A percentile compares a stretch with the other conserved stretches of the same genome.
Conservation (phyloP, 208 protist genomes). For the Acanthamoeba royreba region DNA sequence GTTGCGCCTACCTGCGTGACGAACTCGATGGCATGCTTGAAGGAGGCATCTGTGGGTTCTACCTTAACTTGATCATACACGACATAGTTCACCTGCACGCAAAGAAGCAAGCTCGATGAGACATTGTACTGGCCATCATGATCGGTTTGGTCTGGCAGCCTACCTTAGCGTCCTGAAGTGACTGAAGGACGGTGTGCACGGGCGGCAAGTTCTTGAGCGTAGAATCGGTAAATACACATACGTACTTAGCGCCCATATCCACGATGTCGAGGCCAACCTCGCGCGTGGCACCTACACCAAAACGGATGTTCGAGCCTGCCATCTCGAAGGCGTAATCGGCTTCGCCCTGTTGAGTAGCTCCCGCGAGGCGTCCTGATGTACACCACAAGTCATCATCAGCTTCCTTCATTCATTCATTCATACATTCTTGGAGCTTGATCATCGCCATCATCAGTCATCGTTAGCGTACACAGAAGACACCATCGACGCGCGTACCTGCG, state of each 20-base stretch:
- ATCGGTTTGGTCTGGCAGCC: background rate
- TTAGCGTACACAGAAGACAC: too few relatives aligned
- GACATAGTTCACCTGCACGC: background rate
- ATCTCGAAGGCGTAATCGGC: constrained; percentile 61
- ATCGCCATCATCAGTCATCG: too few relatives aligned
- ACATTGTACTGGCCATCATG: background rate
- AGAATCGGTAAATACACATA: background rate
- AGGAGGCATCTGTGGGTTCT: constrained; percentile 62
- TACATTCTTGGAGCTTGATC: background rate
- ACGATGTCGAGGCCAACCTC: constrained; percentile 55
- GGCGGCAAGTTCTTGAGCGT: background rate
- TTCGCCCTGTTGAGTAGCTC: too few relatives aligned
- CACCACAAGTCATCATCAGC: background rate
- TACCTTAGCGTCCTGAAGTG: constrained; percentile 42
- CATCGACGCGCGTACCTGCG: background rate
- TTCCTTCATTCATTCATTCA: background rate
- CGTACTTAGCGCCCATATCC: constrained; percentile 26
- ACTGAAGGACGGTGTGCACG: constrained; percentile 39
- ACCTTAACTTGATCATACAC: constrained; percentile 51
- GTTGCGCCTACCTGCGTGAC: background rate
- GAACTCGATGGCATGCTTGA: constrained; percentile 63
- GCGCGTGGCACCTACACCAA: constrained; percentile 39
- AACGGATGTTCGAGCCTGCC: constrained; percentile 31
- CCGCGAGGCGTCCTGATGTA: background rate
- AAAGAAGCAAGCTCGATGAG: background rate